Evolutionary conservation across 2,329 filamentous ascomycete species (phyloP), one percentile per base, ranked within the genome.

Genomic region (Aspergillus floridensis): DNA sequence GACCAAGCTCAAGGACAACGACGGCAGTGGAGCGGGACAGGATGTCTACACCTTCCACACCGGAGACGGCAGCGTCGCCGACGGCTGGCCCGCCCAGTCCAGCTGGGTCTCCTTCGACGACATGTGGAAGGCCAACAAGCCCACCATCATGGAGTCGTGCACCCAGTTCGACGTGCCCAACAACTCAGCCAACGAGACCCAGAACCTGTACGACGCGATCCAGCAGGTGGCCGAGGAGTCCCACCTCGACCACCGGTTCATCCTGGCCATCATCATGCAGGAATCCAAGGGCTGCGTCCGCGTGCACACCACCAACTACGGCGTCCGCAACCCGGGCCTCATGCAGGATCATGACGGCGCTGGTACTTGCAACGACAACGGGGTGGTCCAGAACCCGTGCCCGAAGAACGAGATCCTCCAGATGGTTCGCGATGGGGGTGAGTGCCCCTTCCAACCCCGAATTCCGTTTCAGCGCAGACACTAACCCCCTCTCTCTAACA

Each of bases 231-330:
- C 76, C 3, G 62, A 66, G 16, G 66, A 59, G 11, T 66, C 62
- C 32, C 59, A 63, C 26, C 54, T 80, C 31, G 77, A 80, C 61
- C 62, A 69, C 44, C 76, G 78, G 51, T 77, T 79, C 61, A 77
- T 81, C 61, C 68, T 81, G 14, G 75, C 77, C n/a, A 69, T 80
- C 59, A 62, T 80, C 41, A 73, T 81, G 70, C 79, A 81, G 63
- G 79, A 81, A 64, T 77, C 73, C 62, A 73, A 73, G 59, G 79
- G 79, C 46, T 80, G 78, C 65, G 77, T 80, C 19, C 77, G 78
- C 29, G 77, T 72, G 22, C 68, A 63, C 2, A 78, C 77, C 21
- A 79, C 77, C 46, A 66, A 74, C 70, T 72, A 78, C 63, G 74
- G 75, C 16, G 76, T 78, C 24, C 59, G 59, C 56, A 80, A 80